Evolutionary conservation across 371 early-diverging fungal species (phyloP).

Genomic region (Syncephalis fuscata): DNA sequence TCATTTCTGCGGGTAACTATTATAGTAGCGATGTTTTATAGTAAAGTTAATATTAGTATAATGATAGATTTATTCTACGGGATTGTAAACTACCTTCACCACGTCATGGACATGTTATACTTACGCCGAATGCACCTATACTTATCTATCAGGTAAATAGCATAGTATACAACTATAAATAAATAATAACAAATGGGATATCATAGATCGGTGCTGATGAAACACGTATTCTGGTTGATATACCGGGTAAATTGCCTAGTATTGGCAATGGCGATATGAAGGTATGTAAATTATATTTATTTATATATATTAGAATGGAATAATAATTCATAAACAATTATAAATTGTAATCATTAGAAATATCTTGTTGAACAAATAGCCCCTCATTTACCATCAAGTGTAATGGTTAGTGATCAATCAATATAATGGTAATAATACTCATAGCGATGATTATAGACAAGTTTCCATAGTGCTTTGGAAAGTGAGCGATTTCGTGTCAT

Average conservation of each 20-base stretch:
- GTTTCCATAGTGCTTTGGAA: conserved; percentile 51
- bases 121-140: conserved; percentile 75
- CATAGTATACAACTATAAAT: not conserved
- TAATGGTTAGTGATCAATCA: conserved; percentile 22
- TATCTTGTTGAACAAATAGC: conserved; percentile 39
- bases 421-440: no score
- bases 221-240: conserved; percentile 81
- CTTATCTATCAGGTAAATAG: conserved; percentile 61
- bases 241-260: conserved; percentile 75
- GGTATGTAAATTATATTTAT: conserved; percentile 3
- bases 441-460: conserved; percentile 23
- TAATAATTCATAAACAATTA: no score
- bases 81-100: conserved; percentile 61
- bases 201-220: conserved; percentile 55
- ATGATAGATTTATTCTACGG: conserved; percentile 30
- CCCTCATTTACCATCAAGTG: conserved; percentile 51
- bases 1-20: conserved; percentile 61
- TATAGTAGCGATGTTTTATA: not conserved
- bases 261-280: conserved; percentile 41
- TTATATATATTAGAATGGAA: no score
- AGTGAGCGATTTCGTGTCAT: conserved; percentile 64
- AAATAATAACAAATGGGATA: not conserved
- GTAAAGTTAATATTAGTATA: not conserved
- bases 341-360: no score
- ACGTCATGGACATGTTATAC: conserved; percentile 78